Evolutionary conservation across 306 rosid species (phyloP).

Genomic region (Cucumis sativus): Cucumber_9930_V3 NC_026660.2:18026001-18026500

Average conservation of each 20-base stretch:
- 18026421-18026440: background rate
- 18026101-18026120: slow-evolving; percentile 8
- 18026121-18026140: background rate
- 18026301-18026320: background rate
- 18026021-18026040: slow-evolving; percentile 95
- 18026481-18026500: background rate
- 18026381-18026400: background rate
- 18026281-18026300: background rate
- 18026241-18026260: slow-evolving; percentile 12
- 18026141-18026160: slow-evolving; percentile 27
- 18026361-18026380: background rate
- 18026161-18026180: slow-evolving; percentile 93
- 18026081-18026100: slow-evolving; percentile 25
- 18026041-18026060: slow-evolving; percentile 97
- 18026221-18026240: slow-evolving; percentile 80
- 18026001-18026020: slow-evolving; percentile 95
- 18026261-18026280: background rate
- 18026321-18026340: background rate
- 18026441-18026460: background rate
- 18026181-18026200: slow-evolving; percentile 94
- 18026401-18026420: background rate
- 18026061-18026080: slow-evolving; percentile 86
- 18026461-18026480: background rate
- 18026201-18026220: slow-evolving; percentile 84
- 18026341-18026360: background rate